phyloP scores from a whole-genome alignment of 306 rosid species.

The Potentilla sterilis region DNA sequence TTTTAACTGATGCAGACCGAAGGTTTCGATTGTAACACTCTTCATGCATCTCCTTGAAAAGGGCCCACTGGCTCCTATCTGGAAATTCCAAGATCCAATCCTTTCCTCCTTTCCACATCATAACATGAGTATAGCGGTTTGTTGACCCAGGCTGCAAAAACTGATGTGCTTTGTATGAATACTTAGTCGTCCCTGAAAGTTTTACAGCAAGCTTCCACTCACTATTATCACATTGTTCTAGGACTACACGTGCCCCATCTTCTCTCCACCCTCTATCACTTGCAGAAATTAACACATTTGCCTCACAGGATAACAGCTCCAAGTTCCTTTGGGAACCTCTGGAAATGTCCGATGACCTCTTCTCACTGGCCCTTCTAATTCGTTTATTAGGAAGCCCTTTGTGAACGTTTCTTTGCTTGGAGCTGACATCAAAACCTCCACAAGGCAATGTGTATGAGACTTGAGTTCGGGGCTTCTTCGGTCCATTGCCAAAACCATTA shows the following conservation, averaged over 20 bases:
- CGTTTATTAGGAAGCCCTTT: slow-evolving; percentile 70
- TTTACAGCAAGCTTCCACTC: slow-evolving; percentile 96
- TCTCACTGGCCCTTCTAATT: slow-evolving; percentile 79
- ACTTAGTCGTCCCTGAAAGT: slow-evolving; percentile 61
- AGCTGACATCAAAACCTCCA: slow-evolving; percentile 56
- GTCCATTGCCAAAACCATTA: slow-evolving; percentile 74
- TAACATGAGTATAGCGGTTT: slow-evolving; percentile 93
- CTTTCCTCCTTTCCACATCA: slow-evolving; percentile 99
- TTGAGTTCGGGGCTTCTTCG: slow-evolving; percentile 89
- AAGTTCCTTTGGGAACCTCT: slow-evolving; percentile 59
- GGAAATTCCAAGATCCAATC: slow-evolving; percentile 93
- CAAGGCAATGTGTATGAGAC: slow-evolving; percentile 77
- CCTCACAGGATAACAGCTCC: slow-evolving; percentile 69
- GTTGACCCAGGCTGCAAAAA: slow-evolving; percentile 97
- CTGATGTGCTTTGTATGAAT: slow-evolving; percentile 90
- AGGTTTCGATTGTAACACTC: slow-evolving; percentile 87
- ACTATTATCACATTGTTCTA: slow-evolving; percentile 77
- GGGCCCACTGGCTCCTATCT: slow-evolving; percentile 88
- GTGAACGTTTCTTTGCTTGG: slow-evolving; percentile 47
- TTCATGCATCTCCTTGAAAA: slow-evolving; percentile 95
- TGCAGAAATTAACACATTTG: slow-evolving; percentile 67
- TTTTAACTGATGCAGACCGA: slow-evolving; percentile 84
- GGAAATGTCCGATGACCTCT: slow-evolving; percentile 56
- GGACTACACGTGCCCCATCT: slow-evolving; percentile 60
- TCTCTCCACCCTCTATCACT: slow-evolving; percentile 93